Percentiles rank a stretch among this genome's conserved stretches.
phyloP scores from a whole-genome alignment of 106 monocot species.

The Dioscorea alata region DNA sequence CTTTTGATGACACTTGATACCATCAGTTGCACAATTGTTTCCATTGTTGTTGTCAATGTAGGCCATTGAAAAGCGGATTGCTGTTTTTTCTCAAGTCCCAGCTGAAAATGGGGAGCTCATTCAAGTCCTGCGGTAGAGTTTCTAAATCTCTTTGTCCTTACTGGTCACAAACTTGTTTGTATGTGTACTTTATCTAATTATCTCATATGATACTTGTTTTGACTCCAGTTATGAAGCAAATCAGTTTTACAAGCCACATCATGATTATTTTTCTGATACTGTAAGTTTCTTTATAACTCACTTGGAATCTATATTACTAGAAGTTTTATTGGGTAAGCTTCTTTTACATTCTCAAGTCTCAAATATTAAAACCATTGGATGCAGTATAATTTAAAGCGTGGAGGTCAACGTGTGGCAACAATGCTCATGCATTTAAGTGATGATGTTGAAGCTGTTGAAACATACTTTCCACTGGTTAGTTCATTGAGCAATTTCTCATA shows the following conservation, averaged over 20 bases:
- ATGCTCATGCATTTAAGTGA: conserved; percentile 76
- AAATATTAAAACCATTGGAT: neutral
- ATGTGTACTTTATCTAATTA: neutral
- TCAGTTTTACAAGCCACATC: conserved; percentile 64
- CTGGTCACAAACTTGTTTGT: neutral
- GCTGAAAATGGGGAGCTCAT: conserved; percentile 88
- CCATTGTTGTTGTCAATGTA: conserved; percentile 8
- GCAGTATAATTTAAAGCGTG: conserved; percentile 61
- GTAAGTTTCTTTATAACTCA: conserved; percentile 34
- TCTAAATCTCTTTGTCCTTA: neutral
- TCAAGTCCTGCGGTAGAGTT: conserved; percentile 65
- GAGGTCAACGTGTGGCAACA: conserved; percentile 67
- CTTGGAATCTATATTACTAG: too few relatives aligned
- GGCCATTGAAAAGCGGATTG: conserved; percentile 85
- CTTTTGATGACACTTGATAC: neutral
- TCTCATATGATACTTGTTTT: conserved; percentile 13
- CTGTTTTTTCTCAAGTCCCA: conserved; percentile 84
- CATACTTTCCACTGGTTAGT: conserved; percentile 64
- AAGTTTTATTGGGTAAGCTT: neutral
- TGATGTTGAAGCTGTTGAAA: conserved; percentile 72
- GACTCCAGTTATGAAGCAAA: conserved; percentile 43
- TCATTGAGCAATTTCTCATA: neutral
- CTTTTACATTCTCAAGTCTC: neutral
- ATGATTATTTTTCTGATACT: conserved; percentile 80
- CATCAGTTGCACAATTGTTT: neutral